Evolutionary conservation across 129 eudicot species (phyloP).

Genomic region (Pulicaria dysenterica): DNA sequence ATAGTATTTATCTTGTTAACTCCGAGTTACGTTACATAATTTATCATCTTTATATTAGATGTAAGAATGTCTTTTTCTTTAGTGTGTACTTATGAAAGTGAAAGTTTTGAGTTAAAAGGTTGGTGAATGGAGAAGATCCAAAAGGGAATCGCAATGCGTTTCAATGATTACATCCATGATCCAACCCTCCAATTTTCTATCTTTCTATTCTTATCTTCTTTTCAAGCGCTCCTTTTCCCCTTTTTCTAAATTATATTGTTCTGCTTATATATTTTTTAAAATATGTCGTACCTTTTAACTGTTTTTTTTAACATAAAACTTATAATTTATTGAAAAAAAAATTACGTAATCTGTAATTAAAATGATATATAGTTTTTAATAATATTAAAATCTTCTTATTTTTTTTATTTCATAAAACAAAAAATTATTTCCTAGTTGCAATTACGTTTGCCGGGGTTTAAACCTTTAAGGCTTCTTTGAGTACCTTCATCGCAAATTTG

Average conservation of each 20-base stretch:
- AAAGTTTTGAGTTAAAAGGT: conserved; percentile 23
- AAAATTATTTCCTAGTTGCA: neutral
- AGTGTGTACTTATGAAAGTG: conserved; percentile 17
- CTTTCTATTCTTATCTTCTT: neutral
- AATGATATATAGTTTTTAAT: too few species aligned
- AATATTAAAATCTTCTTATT: neutral
- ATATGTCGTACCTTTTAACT: too few species aligned
- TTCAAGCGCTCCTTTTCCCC: too few species aligned
- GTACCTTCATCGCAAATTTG: conserved; percentile 23
- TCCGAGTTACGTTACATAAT: too few species aligned
- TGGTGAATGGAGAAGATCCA: conserved; percentile 23
- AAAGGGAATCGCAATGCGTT: conserved; percentile 11
- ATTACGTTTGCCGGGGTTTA: conserved; percentile 14
- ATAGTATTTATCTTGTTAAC: too few species aligned
- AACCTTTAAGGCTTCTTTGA: conserved; percentile 3
- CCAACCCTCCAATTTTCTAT: conserved; percentile 7
- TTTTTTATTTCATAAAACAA: neutral
- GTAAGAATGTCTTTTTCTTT: neutral
- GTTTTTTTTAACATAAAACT: too few species aligned
- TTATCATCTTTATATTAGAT: too few species aligned
- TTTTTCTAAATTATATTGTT: too few species aligned
- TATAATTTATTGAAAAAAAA: too few species aligned
- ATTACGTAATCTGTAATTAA: too few species aligned
- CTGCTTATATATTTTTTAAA: too few species aligned
- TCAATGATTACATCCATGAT: conserved; percentile 18